Base-by-base conservation (phyloP, 2,329 filamentous ascomycete species). In the Drechslerella stenobrocha region DNA sequence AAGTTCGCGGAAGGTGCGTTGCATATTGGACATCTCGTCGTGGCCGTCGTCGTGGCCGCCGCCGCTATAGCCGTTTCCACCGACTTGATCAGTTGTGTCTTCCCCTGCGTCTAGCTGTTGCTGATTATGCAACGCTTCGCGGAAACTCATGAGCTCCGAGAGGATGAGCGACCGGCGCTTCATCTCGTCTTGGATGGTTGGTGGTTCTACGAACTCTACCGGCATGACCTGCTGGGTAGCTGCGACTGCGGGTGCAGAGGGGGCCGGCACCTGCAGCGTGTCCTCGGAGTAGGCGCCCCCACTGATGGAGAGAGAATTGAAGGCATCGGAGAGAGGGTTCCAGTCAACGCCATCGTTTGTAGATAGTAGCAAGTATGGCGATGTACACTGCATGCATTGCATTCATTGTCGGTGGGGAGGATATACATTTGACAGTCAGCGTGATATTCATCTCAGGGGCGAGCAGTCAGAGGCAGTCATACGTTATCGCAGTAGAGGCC, bases 271-370 rank as follows among this genome's bases (percentile, higher is more conserved):
- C 42, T 22, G 42, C 18, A 30, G 4, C 20, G 51, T 35, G 2
- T 26, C 15, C 22, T 15, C 18, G 20, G 28, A 24, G 3, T 46
- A 23, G n/a, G 60, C 40, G 34, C 30, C 24, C 24, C 30, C 34
- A 7, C 52, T 48, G 20, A 67, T 24, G 15, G 63, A 60, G 11
- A 67, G 47, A 28, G 63, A 47, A 34, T 60, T 56, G 51, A 67
- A 60, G 37, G 63, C 63, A 42, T 67, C 63, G n/a, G 55, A 67
- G 7, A 67, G 55, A 15, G 63, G 63, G 30, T 67, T 67, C 63
- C 63, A 67, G 28, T 67, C 63, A n/a, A 48, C 61, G 18, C 63
- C 63, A 22, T 60, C 63, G 34, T 67, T 60, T 0, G 63, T 67
- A 8, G 63, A 67, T n/a, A 67, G 52, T 11, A 67, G 51, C n/a